Evolutionary conservation across 2,329 filamentous ascomycete genomes (phyloP).

Genomic region (Phialemonium atrogriseum): DNA sequence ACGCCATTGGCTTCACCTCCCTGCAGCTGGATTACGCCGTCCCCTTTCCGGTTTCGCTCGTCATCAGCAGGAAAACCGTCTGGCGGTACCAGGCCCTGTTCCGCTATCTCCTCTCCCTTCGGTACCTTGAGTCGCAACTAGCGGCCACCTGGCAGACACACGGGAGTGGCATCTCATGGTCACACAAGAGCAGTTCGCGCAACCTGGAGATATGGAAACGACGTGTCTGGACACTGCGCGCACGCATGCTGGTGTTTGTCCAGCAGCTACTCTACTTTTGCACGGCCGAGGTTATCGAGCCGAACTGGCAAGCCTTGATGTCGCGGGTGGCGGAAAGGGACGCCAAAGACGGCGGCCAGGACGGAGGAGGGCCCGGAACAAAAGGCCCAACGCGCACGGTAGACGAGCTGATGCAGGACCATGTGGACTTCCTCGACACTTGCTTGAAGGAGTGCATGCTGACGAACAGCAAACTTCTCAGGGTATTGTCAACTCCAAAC

Average conservation of each 20-base stretch:
- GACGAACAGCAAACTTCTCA: slow-evolving; percentile 88
- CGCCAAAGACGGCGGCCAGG: slow-evolving; percentile 14
- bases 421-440: slow-evolving; percentile 95
- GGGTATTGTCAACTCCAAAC: slow-evolving; percentile 43
- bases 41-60: slow-evolving; percentile 89
- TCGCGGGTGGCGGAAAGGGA: slow-evolving; percentile 52
- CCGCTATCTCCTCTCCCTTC: slow-evolving; percentile 82
- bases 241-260: slow-evolving; percentile 93
- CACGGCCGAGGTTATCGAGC: slow-evolving; percentile 93
- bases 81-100: slow-evolving; percentile 95
- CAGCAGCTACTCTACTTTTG: slow-evolving; percentile 97
- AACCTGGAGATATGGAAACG: slow-evolving; percentile 88
- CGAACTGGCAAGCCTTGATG: slow-evolving; percentile 94
- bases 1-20: slow-evolving; percentile 84
- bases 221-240: slow-evolving; percentile 81
- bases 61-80: slow-evolving; percentile 94
- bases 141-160: slow-evolving; percentile 87
- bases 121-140: slow-evolving; percentile 81
- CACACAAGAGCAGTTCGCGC: slow-evolving; percentile 64
- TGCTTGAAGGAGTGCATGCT: slow-evolving; percentile 99
- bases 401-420: slow-evolving; percentile 97
- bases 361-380: slow-evolving; percentile 8
- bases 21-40: slow-evolving; percentile 91
- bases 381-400: slow-evolving; percentile 60
- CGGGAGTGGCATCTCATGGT: slow-evolving; percentile 73